Evolutionary conservation across 768 basidiomycete species (phyloP).

Genomic region (Kwoniella shandongensis): DNA sequence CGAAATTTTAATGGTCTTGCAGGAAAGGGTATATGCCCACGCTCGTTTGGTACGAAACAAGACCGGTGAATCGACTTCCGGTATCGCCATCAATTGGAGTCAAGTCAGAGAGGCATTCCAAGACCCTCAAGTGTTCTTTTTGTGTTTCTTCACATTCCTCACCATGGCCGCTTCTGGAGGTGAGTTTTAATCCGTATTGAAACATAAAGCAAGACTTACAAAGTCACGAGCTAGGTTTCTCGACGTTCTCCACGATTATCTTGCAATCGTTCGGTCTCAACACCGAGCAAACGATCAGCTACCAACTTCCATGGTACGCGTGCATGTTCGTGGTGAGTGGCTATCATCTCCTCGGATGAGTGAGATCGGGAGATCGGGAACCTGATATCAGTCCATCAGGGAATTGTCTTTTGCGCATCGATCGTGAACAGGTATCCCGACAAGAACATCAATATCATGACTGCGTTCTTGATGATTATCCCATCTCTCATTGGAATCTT

Average conservation of each 20-base stretch:
- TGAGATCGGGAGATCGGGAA: no score
- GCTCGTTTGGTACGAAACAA: constrained; percentile 24
- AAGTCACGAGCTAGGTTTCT: constrained; percentile 10
- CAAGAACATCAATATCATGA: constrained; percentile 9
- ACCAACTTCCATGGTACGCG: constrained; percentile 26
- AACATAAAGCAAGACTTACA: neutral
- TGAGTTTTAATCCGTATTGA: neutral
- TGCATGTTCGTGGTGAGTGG: constrained; percentile 15
- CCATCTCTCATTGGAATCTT: constrained; percentile 20
- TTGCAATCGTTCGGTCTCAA: constrained; percentile 21
- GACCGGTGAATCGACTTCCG: constrained; percentile 20
- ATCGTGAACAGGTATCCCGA: constrained; percentile 13
- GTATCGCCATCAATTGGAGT: constrained; percentile 19
- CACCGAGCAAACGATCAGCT: constrained; percentile 16
- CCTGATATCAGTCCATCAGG: no score
- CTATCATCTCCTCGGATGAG: neutral
- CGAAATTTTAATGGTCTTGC: neutral
- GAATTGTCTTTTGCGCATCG: constrained; percentile 4
- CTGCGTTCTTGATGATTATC: constrained; percentile 9
- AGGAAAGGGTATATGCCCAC: constrained; percentile 15
- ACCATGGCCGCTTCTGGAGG: constrained; percentile 19
- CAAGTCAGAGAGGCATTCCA: constrained; percentile 14
- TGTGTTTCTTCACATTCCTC: constrained; percentile 16
- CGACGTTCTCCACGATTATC: constrained; percentile 27
- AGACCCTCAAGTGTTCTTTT: constrained; percentile 23